These are phyloP conservation scores for Linum usitatissimum DNA, from an alignment of 345 rosid genomes.

Conservation along the genomic window DNA sequence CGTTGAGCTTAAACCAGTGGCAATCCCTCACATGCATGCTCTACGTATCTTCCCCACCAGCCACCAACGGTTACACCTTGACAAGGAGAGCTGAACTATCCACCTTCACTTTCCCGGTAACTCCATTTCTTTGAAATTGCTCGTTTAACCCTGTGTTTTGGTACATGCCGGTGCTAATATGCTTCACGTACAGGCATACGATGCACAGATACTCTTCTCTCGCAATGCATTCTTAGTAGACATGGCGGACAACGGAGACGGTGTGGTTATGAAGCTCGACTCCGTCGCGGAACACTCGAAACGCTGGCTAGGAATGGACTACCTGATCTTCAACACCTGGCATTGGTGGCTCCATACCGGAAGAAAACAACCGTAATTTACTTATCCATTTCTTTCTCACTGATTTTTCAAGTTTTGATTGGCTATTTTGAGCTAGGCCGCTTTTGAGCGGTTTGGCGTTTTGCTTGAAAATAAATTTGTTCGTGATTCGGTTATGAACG, in stretches of 20 bases:
- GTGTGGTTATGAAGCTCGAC: constrained; percentile 41
- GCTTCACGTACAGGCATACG: constrained; percentile 28
- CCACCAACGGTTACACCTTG: constrained; percentile 8
- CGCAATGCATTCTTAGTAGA: constrained; percentile 76
- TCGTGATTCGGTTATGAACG: too few relatives aligned
- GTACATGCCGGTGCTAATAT: too few relatives aligned
- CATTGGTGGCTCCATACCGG: constrained; percentile 93
- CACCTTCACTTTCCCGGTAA: constrained; percentile 38
- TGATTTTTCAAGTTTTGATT: too few relatives aligned
- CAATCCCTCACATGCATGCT: constrained; percentile 85
- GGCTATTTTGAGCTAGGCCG: too few relatives aligned
- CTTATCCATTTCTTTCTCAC: neutral
- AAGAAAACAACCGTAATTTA: constrained; percentile 57
- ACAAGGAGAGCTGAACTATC: constrained; percentile 42
- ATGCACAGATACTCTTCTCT: constrained; percentile 37
- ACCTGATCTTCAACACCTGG: constrained; percentile 69
- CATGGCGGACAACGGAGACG: constrained; percentile 22
- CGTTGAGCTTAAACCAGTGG: constrained; percentile 78
- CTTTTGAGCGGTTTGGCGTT: too few relatives aligned
- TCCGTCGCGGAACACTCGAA: constrained; percentile 45
- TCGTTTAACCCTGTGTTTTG: too few relatives aligned
- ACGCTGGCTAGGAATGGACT: constrained; percentile 44
- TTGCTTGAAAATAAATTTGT: too few relatives aligned
- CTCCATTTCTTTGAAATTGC: neutral
- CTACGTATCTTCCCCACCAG: constrained; percentile 39